Evolutionary conservation across 352 stramenopile genomes (phyloP).

Genomic region (Phytophthora pluvialis): DNA sequence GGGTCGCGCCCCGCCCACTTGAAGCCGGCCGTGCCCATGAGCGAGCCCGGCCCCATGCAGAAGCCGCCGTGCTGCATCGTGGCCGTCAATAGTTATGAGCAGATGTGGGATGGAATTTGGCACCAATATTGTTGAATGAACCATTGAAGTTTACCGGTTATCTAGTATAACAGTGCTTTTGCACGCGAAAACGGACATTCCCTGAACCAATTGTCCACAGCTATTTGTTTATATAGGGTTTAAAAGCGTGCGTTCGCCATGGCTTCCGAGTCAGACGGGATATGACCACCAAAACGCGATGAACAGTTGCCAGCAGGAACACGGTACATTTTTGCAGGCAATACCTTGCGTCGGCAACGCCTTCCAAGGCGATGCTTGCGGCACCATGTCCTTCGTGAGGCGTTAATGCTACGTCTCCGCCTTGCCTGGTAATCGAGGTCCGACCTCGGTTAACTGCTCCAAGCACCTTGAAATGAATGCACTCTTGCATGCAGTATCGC

Average conservation of each 20-base stretch:
- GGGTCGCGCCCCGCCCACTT: constrained; percentile 51
- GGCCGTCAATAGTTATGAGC: too few relatives aligned
- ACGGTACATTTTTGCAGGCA: too few relatives aligned
- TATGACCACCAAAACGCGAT: neutral
- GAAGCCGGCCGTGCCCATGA: constrained; percentile 68
- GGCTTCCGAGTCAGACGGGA: neutral
- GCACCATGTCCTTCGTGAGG: neutral
- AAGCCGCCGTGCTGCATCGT: constrained; percentile 33
- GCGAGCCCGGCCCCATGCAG: constrained; percentile 66
- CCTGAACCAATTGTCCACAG: too few relatives aligned
- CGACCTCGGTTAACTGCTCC: neutral
- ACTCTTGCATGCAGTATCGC: too few relatives aligned
- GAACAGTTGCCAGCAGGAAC: neutral
- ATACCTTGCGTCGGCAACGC: neutral
- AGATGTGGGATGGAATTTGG: too few relatives aligned
- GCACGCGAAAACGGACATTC: too few relatives aligned
- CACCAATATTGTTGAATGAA: too few relatives aligned
- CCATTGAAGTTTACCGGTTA: too few relatives aligned
- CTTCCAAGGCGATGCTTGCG: neutral
- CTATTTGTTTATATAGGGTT: too few relatives aligned
- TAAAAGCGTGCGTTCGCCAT: too few relatives aligned
- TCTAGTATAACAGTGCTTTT: too few relatives aligned
- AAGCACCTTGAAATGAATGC: too few relatives aligned
- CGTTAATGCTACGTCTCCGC: neutral
- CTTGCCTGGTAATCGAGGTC: neutral